A percentile compares a stretch with the other conserved stretches of the same genome.
Conservation (phyloP, 208 protist genomes). For the Trypanosoma grayi region DNA sequence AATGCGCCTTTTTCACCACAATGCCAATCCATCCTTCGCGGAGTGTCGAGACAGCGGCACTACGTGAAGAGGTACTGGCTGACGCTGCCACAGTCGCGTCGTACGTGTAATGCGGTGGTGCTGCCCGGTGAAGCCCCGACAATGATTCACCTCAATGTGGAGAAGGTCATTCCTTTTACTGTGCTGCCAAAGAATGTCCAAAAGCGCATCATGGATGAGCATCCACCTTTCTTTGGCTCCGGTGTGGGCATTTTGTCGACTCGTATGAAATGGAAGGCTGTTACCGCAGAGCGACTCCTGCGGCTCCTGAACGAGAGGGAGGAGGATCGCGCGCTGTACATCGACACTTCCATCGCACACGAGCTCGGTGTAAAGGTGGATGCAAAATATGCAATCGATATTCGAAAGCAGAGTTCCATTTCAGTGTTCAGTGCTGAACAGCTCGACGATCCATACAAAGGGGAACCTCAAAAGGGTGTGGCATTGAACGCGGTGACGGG, state of each 20-base stretch:
- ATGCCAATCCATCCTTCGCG: conserved; percentile 49
- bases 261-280: conserved; percentile 77
- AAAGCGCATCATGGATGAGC: conserved; percentile 75
- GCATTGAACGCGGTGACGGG: conserved; percentile 81
- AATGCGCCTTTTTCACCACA: conserved; percentile 63
- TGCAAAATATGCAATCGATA: conserved; percentile 63
- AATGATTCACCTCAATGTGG: conserved; percentile 71
- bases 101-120: conserved; percentile 68
- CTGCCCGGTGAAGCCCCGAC: conserved; percentile 63
- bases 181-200: conserved; percentile 51
- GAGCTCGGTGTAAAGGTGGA: conserved; percentile 55
- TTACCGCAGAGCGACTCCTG: conserved; percentile 70
- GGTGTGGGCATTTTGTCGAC: conserved; percentile 87
- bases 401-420: conserved; percentile 71
- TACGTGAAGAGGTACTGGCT: conserved; percentile 79
- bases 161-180: conserved; percentile 70
- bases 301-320: conserved; percentile 66
- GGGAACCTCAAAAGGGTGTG: conserved; percentile 72
- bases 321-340: conserved; percentile 74
- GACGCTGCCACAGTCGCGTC: conserved; percentile 71
- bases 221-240: conserved; percentile 85
- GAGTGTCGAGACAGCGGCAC: conserved; percentile 28
- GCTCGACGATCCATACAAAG: conserved; percentile 87
- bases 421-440: conserved; percentile 83
- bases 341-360: conserved; percentile 57